phyloP scores from a whole-genome alignment of 1,284 basidiomycete species.

The Leccinum ponderosum region DNA sequence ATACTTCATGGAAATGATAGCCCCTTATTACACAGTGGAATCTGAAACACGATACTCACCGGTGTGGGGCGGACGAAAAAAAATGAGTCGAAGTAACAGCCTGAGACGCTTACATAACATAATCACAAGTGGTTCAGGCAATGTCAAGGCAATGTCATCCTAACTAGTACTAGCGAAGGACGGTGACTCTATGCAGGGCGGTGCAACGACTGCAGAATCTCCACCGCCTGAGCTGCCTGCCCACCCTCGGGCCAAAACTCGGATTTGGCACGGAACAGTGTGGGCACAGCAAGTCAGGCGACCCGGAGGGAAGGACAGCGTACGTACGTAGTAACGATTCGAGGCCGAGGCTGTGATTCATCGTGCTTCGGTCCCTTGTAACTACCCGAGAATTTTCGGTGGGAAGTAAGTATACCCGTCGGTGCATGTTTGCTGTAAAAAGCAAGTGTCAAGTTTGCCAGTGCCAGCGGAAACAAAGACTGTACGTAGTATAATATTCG shows the following conservation, averaged over 20 bases:
- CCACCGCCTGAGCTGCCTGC: not conserved
- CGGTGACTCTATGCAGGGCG: no score
- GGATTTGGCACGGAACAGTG: not conserved
- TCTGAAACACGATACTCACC: not conserved
- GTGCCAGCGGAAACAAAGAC: not conserved
- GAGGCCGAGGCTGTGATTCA: not conserved
- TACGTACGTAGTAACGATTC: not conserved
- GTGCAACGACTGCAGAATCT: not conserved
- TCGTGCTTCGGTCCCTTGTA: not conserved
- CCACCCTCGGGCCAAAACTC: not conserved
- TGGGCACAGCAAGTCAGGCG: not conserved
- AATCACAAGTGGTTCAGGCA: no score
- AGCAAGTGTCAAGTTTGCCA: not conserved
- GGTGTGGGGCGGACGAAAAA: no score
- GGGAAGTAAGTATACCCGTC: not conserved
- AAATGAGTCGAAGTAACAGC: no score
- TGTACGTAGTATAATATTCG: not conserved
- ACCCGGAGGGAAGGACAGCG: not conserved
- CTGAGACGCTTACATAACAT: no score
- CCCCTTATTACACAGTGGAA: not conserved
- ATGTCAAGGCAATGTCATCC: no score
- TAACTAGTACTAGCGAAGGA: no score
- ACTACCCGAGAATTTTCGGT: not conserved
- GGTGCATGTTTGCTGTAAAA: not conserved
- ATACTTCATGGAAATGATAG: not conserved